phyloP scores from a whole-genome alignment of 305 asterid species.

The Petunia hybrid region DNA sequence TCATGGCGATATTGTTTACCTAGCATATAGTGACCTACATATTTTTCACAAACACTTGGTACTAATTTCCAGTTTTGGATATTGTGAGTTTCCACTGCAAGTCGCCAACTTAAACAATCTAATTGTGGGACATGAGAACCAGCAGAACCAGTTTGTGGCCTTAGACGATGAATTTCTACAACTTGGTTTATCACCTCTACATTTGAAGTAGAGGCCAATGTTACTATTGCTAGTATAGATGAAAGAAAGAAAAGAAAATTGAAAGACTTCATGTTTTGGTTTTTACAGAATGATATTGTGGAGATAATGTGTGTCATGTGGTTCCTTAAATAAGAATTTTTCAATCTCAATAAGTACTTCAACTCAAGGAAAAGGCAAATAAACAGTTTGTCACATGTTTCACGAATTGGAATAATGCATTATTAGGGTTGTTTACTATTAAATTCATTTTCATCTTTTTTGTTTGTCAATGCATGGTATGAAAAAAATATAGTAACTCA shows the following conservation, averaged over 20 bases:
- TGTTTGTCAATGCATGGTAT: too few species aligned
- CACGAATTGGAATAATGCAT: not conserved
- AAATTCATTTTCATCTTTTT: too few species aligned
- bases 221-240: not conserved
- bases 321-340: not conserved
- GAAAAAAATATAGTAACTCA: too few species aligned
- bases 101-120: conserved; percentile 59
- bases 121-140: conserved; percentile 31
- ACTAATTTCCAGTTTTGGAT: conserved; percentile 46
- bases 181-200: not conserved
- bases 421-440: too few species aligned
- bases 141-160: conserved; percentile 37
- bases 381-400: not conserved
- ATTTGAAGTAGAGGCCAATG: not conserved
- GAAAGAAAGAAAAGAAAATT: not conserved
- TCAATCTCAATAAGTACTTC: too few species aligned
- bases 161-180: conserved; percentile 41
- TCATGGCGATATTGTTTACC: conserved; percentile 59
- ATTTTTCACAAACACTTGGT: conserved; percentile 49
- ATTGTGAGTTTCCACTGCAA: conserved; percentile 56
- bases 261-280: not conserved
- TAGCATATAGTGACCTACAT: conserved; percentile 58
- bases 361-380: not conserved
- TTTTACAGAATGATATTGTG: not conserved
- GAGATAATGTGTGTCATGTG: not conserved